Percentiles rank a stretch among this genome's conserved stretches.
These are phyloP conservation scores for Rhizoctonia solani DNA, from an alignment of 1,284 basidiomycete species.

Conservation along the genomic window DNA sequence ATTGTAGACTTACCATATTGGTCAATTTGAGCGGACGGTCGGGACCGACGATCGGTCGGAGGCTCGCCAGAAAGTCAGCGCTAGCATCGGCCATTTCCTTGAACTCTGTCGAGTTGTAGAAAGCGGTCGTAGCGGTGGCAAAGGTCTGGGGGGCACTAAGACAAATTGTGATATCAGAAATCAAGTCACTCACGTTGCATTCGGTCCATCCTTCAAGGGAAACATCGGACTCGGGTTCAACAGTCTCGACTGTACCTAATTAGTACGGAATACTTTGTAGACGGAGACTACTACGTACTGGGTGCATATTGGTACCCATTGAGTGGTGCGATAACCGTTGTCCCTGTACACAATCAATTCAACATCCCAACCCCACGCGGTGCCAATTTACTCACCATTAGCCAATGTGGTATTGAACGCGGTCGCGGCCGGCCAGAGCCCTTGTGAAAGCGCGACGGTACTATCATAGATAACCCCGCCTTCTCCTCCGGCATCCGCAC, in stretches of 20 bases:
- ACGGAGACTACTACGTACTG: conserved; percentile 48
- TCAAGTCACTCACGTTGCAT: conserved; percentile 55
- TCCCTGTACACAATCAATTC: conserved; percentile 40
- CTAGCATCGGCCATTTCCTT: conserved; percentile 58
- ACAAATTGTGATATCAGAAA: conserved; percentile 41
- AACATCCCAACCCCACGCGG: not conserved
- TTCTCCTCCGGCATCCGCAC: conserved; percentile 82
- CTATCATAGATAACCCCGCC: conserved; percentile 81
- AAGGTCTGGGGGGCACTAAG: conserved; percentile 51
- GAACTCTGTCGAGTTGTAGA: conserved; percentile 54
- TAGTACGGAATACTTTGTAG: not conserved
- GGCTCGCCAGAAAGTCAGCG: conserved; percentile 65
- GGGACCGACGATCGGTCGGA: conserved; percentile 67
- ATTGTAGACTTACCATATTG: conserved; percentile 60
- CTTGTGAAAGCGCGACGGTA: conserved; percentile 62
- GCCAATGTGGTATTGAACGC: conserved; percentile 72
- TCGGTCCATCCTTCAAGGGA: conserved; percentile 84
- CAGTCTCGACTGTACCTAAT: conserved; percentile 65
- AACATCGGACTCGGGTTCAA: conserved; percentile 79
- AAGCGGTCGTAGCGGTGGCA: conserved; percentile 38
- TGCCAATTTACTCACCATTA: conserved; percentile 55
- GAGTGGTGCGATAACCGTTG: conserved; percentile 72
- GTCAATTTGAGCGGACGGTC: conserved; percentile 66
- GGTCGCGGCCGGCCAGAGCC: conserved; percentile 73
- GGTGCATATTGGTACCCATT: conserved; percentile 85